Percentiles rank a stretch among this genome's conserved stretches.
These are phyloP conservation scores for Penicillium steckii DNA, from an alignment of 495 filamentous ascomycete species.

Conservation along the genomic window DNA sequence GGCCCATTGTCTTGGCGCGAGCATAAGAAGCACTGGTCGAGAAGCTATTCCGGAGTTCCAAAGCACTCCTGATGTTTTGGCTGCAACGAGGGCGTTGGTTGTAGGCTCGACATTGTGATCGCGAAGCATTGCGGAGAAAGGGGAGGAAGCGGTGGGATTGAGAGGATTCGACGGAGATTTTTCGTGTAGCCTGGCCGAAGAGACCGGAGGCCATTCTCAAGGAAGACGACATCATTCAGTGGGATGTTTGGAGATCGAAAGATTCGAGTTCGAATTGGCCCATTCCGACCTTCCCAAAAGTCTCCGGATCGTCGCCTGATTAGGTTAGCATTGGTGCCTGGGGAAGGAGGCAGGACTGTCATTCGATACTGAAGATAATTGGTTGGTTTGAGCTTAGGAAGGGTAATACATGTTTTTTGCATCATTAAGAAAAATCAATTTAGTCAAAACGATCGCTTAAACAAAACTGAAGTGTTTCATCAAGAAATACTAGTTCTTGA, in stretches of 20 bases:
- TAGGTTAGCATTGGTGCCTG: slow-evolving; percentile 17
- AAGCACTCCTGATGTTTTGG: slow-evolving; percentile 11
- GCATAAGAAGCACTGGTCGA: slow-evolving; percentile 29
- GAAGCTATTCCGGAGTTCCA: slow-evolving; percentile 24
- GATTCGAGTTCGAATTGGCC: slow-evolving; percentile 2
- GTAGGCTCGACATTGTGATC: slow-evolving; percentile 25
- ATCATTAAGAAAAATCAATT: no score
- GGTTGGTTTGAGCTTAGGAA: no score
- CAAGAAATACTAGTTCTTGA: no score
- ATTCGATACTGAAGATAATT: no score
- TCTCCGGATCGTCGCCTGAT: slow-evolving; percentile 26
- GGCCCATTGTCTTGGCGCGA: slow-evolving; percentile 41
- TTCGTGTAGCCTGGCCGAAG: slow-evolving; percentile 24
- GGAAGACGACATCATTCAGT: slow-evolving; percentile 32
- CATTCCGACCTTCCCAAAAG: slow-evolving; percentile 18
- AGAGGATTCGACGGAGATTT: slow-evolving; percentile 20
- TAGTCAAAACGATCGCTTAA: no score
- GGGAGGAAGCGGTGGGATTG: slow-evolving; percentile 17
- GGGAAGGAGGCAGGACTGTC: slow-evolving; percentile 5
- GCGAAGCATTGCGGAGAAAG: slow-evolving; percentile 19
- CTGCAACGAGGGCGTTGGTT: slow-evolving; percentile 25
- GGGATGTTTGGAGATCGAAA: slow-evolving; percentile 5
- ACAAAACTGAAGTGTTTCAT: no score
- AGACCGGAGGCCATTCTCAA: slow-evolving; percentile 29
- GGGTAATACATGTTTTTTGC: no score